A percentile compares a stretch with the other conserved stretches of the same genome.
Evolutionary conservation across 2,329 filamentous ascomycete species (phyloP).

Genomic region (Juglanconis oblonga): DNA sequence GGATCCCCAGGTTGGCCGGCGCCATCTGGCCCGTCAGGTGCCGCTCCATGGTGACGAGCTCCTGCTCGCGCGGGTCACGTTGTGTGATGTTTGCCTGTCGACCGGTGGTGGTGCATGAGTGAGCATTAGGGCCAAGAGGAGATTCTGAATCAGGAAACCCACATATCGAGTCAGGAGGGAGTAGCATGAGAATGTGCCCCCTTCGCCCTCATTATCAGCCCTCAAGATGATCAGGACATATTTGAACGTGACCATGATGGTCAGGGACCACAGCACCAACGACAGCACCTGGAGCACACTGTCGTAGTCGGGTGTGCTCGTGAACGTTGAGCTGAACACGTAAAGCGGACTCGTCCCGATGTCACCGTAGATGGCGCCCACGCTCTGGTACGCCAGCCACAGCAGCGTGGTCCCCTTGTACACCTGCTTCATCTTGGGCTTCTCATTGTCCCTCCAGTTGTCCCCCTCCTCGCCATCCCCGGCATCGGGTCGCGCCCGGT

Average conservation of each 20-base stretch:
- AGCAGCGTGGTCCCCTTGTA: conserved; percentile 20
- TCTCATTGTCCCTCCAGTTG: conserved; percentile 18
- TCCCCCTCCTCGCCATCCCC: conserved; percentile 21
- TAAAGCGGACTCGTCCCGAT: conserved; percentile 56
- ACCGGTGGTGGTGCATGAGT: background rate
- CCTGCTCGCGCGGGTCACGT: conserved; percentile 56
- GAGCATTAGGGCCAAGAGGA: background rate
- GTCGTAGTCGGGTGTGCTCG: conserved; percentile 46
- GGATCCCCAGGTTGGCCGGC: conserved; percentile 47
- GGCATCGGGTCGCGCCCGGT: background rate
- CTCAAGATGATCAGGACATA: conserved; percentile 62
- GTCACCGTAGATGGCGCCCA: conserved; percentile 63
- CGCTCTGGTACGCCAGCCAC: conserved; percentile 58
- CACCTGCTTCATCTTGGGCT: conserved; percentile 21
- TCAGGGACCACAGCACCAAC: conserved; percentile 64
- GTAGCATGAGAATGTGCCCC: conserved; percentile 66
- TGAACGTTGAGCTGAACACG: conserved; percentile 66
- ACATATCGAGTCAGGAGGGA: conserved; percentile 58
- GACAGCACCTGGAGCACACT: conserved; percentile 63
- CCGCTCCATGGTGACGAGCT: conserved; percentile 55
- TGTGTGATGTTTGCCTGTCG: conserved; percentile 53
- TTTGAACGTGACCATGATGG: conserved; percentile 66
- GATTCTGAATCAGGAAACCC: background rate
- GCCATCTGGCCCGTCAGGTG: conserved; percentile 53
- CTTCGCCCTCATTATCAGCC: conserved; percentile 67